A percentile compares a stretch with the other conserved stretches of the same genome.
Evolutionary conservation across 73 alveolate genomes (phyloP).

Genomic region (Strombidium stylifer): DNA sequence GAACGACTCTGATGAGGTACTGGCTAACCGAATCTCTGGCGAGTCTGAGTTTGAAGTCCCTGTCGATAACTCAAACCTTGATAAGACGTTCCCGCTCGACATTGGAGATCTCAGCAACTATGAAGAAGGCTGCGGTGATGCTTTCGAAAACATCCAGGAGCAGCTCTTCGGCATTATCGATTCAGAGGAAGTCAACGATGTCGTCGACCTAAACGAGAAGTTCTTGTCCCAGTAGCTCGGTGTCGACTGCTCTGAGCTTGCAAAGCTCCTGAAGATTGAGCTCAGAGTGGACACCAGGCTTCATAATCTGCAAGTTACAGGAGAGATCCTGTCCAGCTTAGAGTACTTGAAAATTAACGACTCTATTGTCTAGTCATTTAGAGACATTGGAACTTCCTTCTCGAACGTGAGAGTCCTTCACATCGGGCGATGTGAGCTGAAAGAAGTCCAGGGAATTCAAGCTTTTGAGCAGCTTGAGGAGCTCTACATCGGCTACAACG

Average conservation of each 20-base stretch:
- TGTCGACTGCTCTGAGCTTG: constrained; percentile 21
- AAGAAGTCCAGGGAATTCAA: constrained; percentile 41
- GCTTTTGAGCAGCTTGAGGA: constrained; percentile 53
- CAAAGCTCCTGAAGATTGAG: constrained; percentile 32
- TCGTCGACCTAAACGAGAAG: constrained; percentile 32
- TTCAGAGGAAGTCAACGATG: constrained; percentile 34
- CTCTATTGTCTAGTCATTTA: constrained; percentile 32
- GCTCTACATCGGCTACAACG: constrained; percentile 31
- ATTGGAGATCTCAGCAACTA: no score
- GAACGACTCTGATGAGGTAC: not conserved
- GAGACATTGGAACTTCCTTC: constrained; percentile 55
- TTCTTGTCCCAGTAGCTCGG: constrained; percentile 28
- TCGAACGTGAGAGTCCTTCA: constrained; percentile 13
- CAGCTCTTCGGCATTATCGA: constrained; percentile 24
- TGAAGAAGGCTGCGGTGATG: constrained; percentile 4
- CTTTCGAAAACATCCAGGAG: constrained; percentile 15
- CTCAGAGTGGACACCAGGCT: constrained; percentile 44
- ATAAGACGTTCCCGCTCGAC: not conserved
- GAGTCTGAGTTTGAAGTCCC: not conserved
- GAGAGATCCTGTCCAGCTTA: constrained; percentile 34
- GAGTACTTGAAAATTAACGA: constrained; percentile 41
- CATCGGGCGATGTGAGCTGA: constrained; percentile 43
- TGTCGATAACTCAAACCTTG: constrained; percentile 3
- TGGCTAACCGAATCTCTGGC: not conserved
- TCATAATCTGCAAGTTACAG: constrained; percentile 29